Base-by-base conservation (phyloP, 1,284 basidiomycete genomes). In the Austroboletus sp. region DNA sequence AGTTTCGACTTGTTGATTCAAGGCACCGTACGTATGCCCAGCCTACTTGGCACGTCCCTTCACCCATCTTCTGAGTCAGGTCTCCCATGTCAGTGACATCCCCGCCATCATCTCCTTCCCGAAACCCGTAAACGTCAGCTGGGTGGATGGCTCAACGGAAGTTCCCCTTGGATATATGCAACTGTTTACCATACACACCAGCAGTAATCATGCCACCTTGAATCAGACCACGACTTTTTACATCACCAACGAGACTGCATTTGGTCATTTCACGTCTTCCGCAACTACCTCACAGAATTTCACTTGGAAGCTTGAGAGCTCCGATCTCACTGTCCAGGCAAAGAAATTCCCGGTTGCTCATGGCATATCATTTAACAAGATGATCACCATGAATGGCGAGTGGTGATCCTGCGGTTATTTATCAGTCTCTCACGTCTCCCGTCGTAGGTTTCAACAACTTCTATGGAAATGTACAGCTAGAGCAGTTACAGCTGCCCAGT, bases 231-330 rank as follows among this genome's bases (percentile, higher is more conserved):
- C 73, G 2, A 66, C 62, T 2, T 84, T 85, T 62, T 65, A 59
- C 10, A 79, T 85, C 54, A 57, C 57, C 0, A 69, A 85, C 54
- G 62, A 76, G 55, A 61, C 57, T 26, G 74, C 74, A 7, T 84
- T 85, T 54, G 74, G 74, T 47, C 66, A 61, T 17, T 85, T 85
- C 58, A 71, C 80, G 4, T 60, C 62, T 26, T 59, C 68, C 13
- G 69, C 89, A 72, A 83, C 88, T 58, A 86, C 80, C 0, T 72
- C 78, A 45, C 66, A 70, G 33, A 79, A 75, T 50, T 88, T 89
- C 57, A 87, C 80, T 3, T 89, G 85, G 86, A 71, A 73, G 49
- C 64, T 89, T 42, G 57, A 68, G 17, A 82, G 75, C 52, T 63
- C 74, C 32, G 72, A 75, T 55, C 70, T 89, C 39, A 70, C 71